Evolutionary conservation across 202 grass and related monocot species (phyloP), one percentile per base, ranked within the genome.

Genomic region (Musa balbisiana): DNA sequence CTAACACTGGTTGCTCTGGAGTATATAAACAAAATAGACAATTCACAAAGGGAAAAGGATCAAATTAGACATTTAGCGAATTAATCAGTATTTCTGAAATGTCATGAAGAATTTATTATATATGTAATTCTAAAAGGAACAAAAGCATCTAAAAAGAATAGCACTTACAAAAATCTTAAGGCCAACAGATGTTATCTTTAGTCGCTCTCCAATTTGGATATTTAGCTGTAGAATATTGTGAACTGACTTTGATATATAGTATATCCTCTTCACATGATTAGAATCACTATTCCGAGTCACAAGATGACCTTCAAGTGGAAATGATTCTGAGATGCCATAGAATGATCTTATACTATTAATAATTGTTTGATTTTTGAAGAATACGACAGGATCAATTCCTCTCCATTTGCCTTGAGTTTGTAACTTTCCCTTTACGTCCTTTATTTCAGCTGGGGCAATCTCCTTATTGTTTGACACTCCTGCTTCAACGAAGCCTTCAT

Each of bases 131-230:
- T 43, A 43, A 83, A 14, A 60, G 68, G 75, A 75, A 14, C 21
- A 49, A 62, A 69, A 69, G 20, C 29, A 14, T 52, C 77, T 24
- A 56, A 53, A 66, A 56, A 52, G 64, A 33, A 56, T 50, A 68
- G 67, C 51, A 88, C 95, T 84, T 94, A 98, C 95, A 85, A 98
- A 98, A 79, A 98, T 90, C 74, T 98, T 94, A 76, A 98, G 84
- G 52, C 95, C 95, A 56, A 98, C 85, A 73, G 95, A 98, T 8
- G 95, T 92, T 59, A 98, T 90, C 76, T 98, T 98, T 51, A 98
- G 87, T 25, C 90, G 73, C 80, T 90, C 81, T 3, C 94, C 94
- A 24, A 92, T 73, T 87, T 92, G 90, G 73, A 89, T 24, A 80
- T 98, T 98, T 62, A 94, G 87, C 67, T 92, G 64, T 27, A 93